Base-by-base conservation (phyloP, 1,284 basidiomycete genomes). In the Filobasidium uniguttulatum region DNA sequence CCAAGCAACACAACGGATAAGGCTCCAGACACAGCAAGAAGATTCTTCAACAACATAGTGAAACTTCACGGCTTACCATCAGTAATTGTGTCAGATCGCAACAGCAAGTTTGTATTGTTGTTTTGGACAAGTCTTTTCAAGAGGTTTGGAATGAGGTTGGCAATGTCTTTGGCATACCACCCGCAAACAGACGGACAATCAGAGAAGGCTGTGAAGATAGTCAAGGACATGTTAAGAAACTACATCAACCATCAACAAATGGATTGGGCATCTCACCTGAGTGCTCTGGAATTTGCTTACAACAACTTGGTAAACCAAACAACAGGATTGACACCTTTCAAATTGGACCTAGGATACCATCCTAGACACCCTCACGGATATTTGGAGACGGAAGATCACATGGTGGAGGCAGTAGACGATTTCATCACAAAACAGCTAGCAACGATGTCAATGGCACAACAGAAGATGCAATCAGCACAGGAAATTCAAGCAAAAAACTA, bases 101-200 rank as follows among this genome's bases (percentile, higher is more conserved):
- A 75, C 50, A 56, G 62, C 0, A 54, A 71, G 5, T 77, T 75
- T 54, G 71, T 70, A 0, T 60, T 64, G n/a, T 26, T 46, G 20
- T 70, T 76, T 55, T 77, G 75, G 73, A 61, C 55, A 7, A 55
- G 15, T 55, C 72, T 59, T 2, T 25, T 36, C 17, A 20, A 33
- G 1, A 17, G 37, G 1, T 58, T 70, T 1, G 64, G 67, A 0
- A 59, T 64, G 7, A 59, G 71, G 41, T 56, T 74, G 0, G 53
- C 57, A 3, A 68, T 77, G 68, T 75, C 71, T 0, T 70, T 67
- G 2, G 58, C 70, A 0, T 76, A 68, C 44, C 73, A 76, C 48
- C 74, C 73, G 0, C 58, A 76, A 48, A 71, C 61, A 3, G 57
- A 59, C 43, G 51, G 55, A 0, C 45, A 46, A n/a, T 56, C 55